Evolutionary conservation across 768 basidiomycete species (phyloP), one percentile per base, ranked within the genome.

Genomic region (Boletus reticulatus): DNA sequence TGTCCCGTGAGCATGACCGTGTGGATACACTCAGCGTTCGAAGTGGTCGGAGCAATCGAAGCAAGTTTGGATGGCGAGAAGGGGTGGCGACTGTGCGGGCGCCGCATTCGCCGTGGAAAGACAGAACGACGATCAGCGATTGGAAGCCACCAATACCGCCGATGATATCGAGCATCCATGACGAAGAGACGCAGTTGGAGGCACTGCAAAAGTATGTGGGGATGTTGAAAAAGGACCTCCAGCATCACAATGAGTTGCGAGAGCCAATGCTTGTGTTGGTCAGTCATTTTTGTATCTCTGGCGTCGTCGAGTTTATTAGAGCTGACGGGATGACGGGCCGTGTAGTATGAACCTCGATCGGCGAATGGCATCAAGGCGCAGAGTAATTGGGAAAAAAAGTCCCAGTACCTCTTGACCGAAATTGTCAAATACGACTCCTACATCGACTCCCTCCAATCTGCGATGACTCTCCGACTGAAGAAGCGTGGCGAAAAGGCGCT

Each of bases 381-480:
- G 62, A 81, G 82, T 57, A 99, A 99, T 67, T 98, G 94, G 93
- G 90, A 92, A 74, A 88, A 84, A 68, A 95, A 89, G 68, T 93
- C 91, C 4, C 87, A 92, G 65, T 92, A 92, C 69, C 75, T 98
- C 45, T 79, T 94, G 50, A 84, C 89, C 10, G 96, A 99, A 75
- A 91, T 93, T 41, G 91, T 94, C 67, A 98, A 98, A 71, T 98
- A 98, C 72, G 87, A 92, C 50, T 89, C 90, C 16, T 99, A 99
- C 70, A 88, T 96, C 52, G 94, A 96, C 60, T 91, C 94, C 7
- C 79, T 99, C 31, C 84, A 88, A 67, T 73, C 77, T 5, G 95
- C 89, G 37, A 95, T 94, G 87, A 76, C 78, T 10, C 78, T 96
- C 42, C 85, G 94, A 34, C 75, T 96, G 61, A 92, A 92, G 74